phyloP scores from a whole-genome alignment of 495 filamentous ascomycete species.

The Aspergillus hancockii region DNA sequence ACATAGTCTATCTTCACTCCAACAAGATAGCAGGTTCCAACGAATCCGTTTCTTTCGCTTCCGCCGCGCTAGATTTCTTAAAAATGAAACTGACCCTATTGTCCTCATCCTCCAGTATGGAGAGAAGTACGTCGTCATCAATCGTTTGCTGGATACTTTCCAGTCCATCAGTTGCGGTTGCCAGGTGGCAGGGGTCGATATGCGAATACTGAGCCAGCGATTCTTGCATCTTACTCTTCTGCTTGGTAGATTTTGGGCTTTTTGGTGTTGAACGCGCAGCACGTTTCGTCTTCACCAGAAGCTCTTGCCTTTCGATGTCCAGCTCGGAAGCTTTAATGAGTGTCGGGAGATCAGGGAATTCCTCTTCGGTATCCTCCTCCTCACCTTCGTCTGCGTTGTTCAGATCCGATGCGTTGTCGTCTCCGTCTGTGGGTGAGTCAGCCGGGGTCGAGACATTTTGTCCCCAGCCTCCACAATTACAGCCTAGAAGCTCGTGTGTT shows the following conservation, averaged over 20 bases:
- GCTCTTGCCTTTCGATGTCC: slow-evolving; percentile 63
- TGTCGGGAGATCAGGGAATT: slow-evolving; percentile 40
- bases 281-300: slow-evolving; percentile 30
- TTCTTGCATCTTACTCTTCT: slow-evolving; percentile 52
- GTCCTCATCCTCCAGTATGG: slow-evolving; percentile 60
- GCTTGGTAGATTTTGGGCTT: slow-evolving; percentile 17
- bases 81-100: slow-evolving; percentile 67
- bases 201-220: slow-evolving; percentile 69
- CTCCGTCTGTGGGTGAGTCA: slow-evolving; percentile 9
- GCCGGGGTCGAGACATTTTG: slow-evolving; percentile 13
- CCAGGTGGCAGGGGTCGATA: slow-evolving; percentile 56
- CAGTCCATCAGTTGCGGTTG: slow-evolving; percentile 13
- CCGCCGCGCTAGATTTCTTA: slow-evolving; percentile 53
- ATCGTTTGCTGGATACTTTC: slow-evolving; percentile 40
- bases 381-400: slow-evolving; percentile 37
- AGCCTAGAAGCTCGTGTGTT: slow-evolving; percentile 73
- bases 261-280: not conserved
- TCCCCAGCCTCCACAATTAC: slow-evolving; percentile 64
- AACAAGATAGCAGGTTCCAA: not conserved
- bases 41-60: slow-evolving; percentile 18
- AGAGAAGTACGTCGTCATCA: slow-evolving; percentile 63
- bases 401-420: slow-evolving; percentile 9
- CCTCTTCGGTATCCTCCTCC: no score
- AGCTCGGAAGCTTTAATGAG: slow-evolving; percentile 60
- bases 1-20: slow-evolving; percentile 2